Evolutionary conservation across 345 rosid species (phyloP), one percentile per base, ranked within the genome.

Genomic region (Balakata baccata): DNA sequence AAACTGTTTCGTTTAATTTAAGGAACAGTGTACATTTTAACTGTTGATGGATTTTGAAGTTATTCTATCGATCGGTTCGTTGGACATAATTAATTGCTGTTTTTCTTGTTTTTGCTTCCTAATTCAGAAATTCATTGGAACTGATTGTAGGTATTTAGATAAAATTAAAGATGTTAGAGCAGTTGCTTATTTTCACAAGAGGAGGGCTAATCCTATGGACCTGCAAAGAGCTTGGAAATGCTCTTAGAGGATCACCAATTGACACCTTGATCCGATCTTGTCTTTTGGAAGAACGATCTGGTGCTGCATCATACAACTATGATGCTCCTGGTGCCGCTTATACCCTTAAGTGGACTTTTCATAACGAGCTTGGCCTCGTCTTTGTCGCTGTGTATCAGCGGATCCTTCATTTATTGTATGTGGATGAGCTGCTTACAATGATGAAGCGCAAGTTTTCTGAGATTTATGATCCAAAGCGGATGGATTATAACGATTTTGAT

Each of bases 141-240:
- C 58, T 54, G 53, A 60, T 69, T 43, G 65, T 79, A 86, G 92
- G 84, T 64, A 64, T 71, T 72, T 72, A 11, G 59, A 73, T 78
- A 77, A 74, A 79, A 61, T 56, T 63, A 66, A 79, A 70, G 83
- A 95, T 95, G 99, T 84, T 95, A 79, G 99, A 95, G 77, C 99
- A 95, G 82, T 84, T 95, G 64, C 75, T 95, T 63, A 95, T 95
- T 64, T 95, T 95, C 76, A 95, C 99, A 0, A 80, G 96, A 73
- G 98, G 99, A 78, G 99, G 99, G n/a, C 82, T 95, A 81, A 92
- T 93, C 89, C 93, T 95, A 23, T 95, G 97, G 99, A 93, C 98
- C 29, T 95, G 94, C 74, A 95, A 90, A 74, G 98, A 92, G 89
- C 87, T 95, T 23, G 97, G 97, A 1, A 93, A 88, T 41, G 99